phyloP scores from a whole-genome alignment of 495 filamentous ascomycete species.

The Parachaetomium inaequale region DNA sequence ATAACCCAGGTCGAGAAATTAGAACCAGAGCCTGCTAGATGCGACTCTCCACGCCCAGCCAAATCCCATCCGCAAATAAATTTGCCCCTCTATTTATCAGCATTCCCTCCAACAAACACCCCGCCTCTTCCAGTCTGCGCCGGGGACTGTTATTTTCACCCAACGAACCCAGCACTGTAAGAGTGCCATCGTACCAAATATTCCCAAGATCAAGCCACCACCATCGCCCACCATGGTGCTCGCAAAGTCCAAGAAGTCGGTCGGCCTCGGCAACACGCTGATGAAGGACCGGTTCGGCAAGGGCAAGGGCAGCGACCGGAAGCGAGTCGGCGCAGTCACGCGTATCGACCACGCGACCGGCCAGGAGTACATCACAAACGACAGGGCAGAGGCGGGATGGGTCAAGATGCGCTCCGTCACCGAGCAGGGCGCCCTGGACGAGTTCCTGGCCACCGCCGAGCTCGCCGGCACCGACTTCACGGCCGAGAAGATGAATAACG shows the following conservation, averaged over 20 bases:
- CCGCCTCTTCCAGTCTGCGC: constrained; percentile 11
- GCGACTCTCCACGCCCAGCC: neutral
- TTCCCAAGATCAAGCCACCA: neutral
- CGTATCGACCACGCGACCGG: constrained; percentile 59
- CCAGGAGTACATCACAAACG: constrained; percentile 67
- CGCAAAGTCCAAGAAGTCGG: constrained; percentile 89
- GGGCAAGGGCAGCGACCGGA: constrained; percentile 68
- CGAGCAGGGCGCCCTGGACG: constrained; percentile 91
- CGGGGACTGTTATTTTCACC: neutral
- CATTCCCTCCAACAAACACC: constrained; percentile 20
- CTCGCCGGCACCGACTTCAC: constrained; percentile 97
- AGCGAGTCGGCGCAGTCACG: constrained; percentile 58
- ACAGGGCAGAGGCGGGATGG: constrained; percentile 73
- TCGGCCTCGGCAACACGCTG: constrained; percentile 77
- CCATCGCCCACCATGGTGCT: constrained; percentile 65
- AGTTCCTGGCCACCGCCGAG: constrained; percentile 73
- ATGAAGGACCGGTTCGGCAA: constrained; percentile 94
- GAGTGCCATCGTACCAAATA: neutral
- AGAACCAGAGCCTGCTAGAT: too few species aligned
- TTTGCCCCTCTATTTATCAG: constrained; percentile 49
- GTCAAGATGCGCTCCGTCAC: constrained; percentile 98
- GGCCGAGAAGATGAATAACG: constrained; percentile 96
- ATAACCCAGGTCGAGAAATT: too few species aligned
- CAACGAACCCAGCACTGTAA: constrained; percentile 1
- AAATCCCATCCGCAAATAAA: constrained; percentile 18